These are phyloP conservation scores for Dipodascus albidus DNA, from an alignment of 805 yeast genomes.

Conservation along the genomic window DNA sequence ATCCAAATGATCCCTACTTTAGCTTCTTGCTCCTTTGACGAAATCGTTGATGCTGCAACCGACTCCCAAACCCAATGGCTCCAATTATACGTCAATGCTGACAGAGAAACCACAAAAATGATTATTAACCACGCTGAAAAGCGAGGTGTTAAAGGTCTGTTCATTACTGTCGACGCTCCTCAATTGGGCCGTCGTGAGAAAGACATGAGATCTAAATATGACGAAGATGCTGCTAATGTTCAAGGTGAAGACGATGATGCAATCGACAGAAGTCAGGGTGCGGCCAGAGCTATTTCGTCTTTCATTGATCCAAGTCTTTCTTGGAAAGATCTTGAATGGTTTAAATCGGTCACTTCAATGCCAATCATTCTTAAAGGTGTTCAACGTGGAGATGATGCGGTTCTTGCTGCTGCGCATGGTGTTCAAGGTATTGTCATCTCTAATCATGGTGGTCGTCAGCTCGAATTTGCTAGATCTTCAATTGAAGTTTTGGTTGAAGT, in stretches of 20 bases:
- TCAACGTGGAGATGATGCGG: constrained; percentile 71
- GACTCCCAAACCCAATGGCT: constrained; percentile 75
- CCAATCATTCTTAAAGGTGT: constrained; percentile 75
- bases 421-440: constrained; percentile 71
- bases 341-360: constrained; percentile 43
- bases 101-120: constrained; percentile 49
- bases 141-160: constrained; percentile 69
- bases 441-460: constrained; percentile 84
- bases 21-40: constrained; percentile 82
- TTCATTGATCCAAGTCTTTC: constrained; percentile 63
- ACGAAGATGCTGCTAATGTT: constrained; percentile 37
- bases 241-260: constrained; percentile 31
- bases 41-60: constrained; percentile 58
- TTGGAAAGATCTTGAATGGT: constrained; percentile 55
- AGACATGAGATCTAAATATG: constrained; percentile 60
- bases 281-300: constrained; percentile 75
- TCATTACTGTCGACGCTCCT: constrained; percentile 90
- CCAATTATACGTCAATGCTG: constrained; percentile 75
- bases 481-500: constrained; percentile 55
- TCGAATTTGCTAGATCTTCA: constrained; percentile 74
- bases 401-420: constrained; percentile 61
- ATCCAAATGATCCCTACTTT: constrained; percentile 90
- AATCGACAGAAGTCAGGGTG: constrained; percentile 67
- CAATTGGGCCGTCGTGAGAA: constrained; percentile 85
- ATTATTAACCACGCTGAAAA: constrained; percentile 62